Conservation (phyloP, 768 basidiomycete species). For the Calocera viscosa region DNA sequence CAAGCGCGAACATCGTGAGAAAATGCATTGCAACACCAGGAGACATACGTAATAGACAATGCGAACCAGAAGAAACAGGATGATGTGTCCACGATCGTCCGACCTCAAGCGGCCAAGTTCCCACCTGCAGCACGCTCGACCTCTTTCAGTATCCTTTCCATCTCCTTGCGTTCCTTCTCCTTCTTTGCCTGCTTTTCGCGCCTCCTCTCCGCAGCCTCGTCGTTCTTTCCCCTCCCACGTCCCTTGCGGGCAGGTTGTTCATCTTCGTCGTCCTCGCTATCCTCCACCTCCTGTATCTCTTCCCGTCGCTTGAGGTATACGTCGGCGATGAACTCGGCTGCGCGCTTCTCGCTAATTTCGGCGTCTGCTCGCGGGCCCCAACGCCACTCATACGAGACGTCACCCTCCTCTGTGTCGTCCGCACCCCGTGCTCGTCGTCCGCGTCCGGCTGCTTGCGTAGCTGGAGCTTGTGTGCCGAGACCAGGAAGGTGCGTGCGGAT, state of each 20-base stretch:
- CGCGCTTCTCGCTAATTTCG: constrained; percentile 68
- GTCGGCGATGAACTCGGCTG: constrained; percentile 65
- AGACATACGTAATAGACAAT: background rate
- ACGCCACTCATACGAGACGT: constrained; percentile 54
- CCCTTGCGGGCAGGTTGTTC: constrained; percentile 10
- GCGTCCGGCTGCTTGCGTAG: constrained; percentile 26
- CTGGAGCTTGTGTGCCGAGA: constrained; percentile 22
- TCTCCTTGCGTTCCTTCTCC: constrained; percentile 12
- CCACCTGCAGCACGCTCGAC: constrained; percentile 18
- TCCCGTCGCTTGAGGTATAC: constrained; percentile 26
- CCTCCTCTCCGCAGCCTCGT: background rate
- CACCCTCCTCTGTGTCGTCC: constrained; percentile 28
- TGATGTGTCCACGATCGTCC: background rate
- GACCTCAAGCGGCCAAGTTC: background rate
- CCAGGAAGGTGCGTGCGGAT: constrained; percentile 7
- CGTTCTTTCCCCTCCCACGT: background rate
- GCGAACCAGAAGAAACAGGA: background rate
- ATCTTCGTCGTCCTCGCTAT: constrained; percentile 25
- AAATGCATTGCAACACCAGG: no score
- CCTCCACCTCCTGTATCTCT: constrained; percentile 25
- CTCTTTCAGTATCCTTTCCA: constrained; percentile 15
- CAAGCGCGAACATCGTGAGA: no score
- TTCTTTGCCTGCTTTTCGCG: constrained; percentile 9
- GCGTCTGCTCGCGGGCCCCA: constrained; percentile 74
- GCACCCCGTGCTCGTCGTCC: constrained; percentile 12